phyloP scores from a whole-genome alignment of 495 filamentous ascomycete species.

The Aspergillus asperescens region DNA sequence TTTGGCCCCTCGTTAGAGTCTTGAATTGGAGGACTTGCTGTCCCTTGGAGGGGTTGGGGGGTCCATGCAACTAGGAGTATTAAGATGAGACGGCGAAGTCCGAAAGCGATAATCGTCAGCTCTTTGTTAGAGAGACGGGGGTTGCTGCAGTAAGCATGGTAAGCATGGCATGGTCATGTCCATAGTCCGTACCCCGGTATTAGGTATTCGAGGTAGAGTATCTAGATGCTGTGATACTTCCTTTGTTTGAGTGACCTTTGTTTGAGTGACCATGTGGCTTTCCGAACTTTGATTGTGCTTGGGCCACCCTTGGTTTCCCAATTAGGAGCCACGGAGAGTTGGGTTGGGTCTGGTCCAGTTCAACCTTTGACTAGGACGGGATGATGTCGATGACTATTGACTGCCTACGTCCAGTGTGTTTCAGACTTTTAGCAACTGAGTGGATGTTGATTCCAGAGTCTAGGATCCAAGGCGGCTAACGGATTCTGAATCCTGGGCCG shows the following conservation, averaged over 20 bases:
- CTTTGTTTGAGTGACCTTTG: constrained; percentile 1
- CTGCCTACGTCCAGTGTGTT: too few species aligned
- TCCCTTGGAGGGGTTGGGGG: neutral
- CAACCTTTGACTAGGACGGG: neutral
- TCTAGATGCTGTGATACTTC: neutral
- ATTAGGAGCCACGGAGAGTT: neutral
- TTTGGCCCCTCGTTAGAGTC: neutral
- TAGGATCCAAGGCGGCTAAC: neutral
- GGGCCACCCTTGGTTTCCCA: neutral
- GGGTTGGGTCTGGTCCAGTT: neutral
- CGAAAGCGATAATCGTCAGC: neutral
- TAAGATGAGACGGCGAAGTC: constrained; percentile 2
- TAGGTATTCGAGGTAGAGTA: neutral
- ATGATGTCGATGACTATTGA: neutral
- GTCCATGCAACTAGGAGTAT: neutral
- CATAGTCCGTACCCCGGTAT: neutral
- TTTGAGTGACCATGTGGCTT: constrained; percentile 20
- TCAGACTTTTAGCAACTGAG: too few species aligned
- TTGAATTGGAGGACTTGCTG: neutral
- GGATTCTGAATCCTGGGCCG: neutral
- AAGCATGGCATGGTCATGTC: neutral
- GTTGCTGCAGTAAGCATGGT: too few species aligned
- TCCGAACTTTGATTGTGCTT: neutral
- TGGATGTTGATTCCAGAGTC: too few species aligned
- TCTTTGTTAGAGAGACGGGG: too few species aligned